Evolutionary conservation across 164 flowering plant genomes (phyloP), one percentile per base, ranked within the genome.

Genomic region (Aristolochia fimbriata): DNA sequence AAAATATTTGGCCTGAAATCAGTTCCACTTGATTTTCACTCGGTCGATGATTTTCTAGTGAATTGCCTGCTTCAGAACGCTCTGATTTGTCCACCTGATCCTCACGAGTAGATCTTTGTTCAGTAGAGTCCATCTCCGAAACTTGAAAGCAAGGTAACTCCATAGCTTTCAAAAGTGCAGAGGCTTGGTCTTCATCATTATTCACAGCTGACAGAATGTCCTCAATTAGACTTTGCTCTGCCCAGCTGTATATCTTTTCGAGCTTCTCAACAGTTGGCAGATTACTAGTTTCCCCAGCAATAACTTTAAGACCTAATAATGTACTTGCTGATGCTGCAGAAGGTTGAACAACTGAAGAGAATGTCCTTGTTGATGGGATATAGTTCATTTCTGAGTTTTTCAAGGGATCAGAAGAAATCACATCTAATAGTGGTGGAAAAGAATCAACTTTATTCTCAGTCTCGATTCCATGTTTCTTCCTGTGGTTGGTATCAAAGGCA

Each of bases 201-300:
- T 80, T 72, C 4, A 80, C 81, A 64, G 81, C 77, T 46, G 67
- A 80, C 72, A 88, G 41, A n/a, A 84, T 68, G 80, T 87, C 96
- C 70, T 63, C 73, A 65, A 88, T 79, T 81, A 91, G 83, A 72
- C 76, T 68, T 55, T 67, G 63, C 48, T 82, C 89, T 64, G 96
- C 96, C 95, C 91, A 87, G 46, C 63, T n/a, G 62, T 83, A 74
- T 3, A 68, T 60, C 60, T 71, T 68, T 53, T 75, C 75, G 31
- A 88, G 81, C 75, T 77, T 78, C 22, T 57, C 58, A 57, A 74
- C 20, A 25, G 57, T 65, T 14, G 58, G 52, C 62, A 22, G 37
- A 41, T 19, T 3, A 61, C 47, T 69, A 5, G 51, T 47, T n/a
- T 55, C 67, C 19, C 65, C 61, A 31, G 49, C 48, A 19, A 31